Evolutionary conservation across 768 basidiomycete species (phyloP).

Genomic region (Suillus bovinus): DNA sequence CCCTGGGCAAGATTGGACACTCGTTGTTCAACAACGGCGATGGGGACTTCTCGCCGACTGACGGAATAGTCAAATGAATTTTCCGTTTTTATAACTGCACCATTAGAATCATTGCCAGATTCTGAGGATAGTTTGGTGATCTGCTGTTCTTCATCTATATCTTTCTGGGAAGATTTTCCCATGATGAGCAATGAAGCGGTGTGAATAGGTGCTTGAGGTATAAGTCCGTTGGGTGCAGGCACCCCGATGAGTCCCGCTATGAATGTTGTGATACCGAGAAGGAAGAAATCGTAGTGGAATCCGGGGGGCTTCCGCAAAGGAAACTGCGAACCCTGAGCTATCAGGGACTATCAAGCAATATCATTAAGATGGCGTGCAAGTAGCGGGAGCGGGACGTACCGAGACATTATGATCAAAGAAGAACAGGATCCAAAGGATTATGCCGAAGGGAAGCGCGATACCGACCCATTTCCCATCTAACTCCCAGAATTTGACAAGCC

Average conservation of each 20-base stretch:
- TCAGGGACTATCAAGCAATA: conserved; percentile 65
- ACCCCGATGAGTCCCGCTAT: conserved; percentile 84
- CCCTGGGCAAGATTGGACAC: conserved; percentile 90
- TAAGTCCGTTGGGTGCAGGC: conserved; percentile 84
- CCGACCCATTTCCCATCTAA: conserved; percentile 88
- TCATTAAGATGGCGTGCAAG: no score
- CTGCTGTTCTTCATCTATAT: conserved; percentile 39
- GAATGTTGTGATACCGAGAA: conserved; percentile 88
- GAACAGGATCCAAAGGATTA: conserved; percentile 87
- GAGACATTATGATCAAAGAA: conserved; percentile 97
- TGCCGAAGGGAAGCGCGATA: conserved; percentile 85
- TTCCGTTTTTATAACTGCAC: conserved; percentile 24
- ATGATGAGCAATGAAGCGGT: conserved; percentile 79
- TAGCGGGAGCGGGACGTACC: conserved; percentile 41
- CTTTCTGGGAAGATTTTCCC: conserved; percentile 44
- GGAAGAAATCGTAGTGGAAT: conserved; percentile 87
- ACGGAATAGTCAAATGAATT: conserved; percentile 19
- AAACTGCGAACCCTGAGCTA: conserved; percentile 88
- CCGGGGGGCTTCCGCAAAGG: conserved; percentile 90
- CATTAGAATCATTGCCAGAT: background rate
- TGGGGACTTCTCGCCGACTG: conserved; percentile 50
- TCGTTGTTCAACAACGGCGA: conserved; percentile 89
- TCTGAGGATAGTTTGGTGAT: conserved; percentile 12
- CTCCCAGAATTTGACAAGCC: conserved; percentile 90
- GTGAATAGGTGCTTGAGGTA: conserved; percentile 92